These are phyloP conservation scores for Adiantum capillusveneris DNA, from an alignment of 75 land plant species.

Conservation along the genomic window DNA sequence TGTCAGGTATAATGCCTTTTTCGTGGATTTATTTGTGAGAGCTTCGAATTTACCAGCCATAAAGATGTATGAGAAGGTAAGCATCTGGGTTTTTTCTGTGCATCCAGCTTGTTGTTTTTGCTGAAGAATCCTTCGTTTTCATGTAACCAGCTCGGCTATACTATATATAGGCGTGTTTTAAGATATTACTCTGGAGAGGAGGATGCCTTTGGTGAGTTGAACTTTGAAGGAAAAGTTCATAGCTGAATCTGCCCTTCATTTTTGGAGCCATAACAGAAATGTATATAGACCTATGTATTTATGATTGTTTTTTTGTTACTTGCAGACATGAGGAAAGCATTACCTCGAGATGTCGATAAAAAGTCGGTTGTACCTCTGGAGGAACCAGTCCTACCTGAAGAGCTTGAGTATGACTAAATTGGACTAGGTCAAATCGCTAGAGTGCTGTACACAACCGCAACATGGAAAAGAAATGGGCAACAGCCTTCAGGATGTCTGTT, in stretches of 20 bases:
- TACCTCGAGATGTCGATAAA: constrained; percentile 85
- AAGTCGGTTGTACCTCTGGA: constrained; percentile 84
- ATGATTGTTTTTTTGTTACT: background rate
- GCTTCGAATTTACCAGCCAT: constrained; percentile 94
- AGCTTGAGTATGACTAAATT: constrained; percentile 78
- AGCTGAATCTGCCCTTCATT: too few species aligned
- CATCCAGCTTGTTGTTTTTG: too few species aligned
- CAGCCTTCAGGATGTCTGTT: too few species aligned
- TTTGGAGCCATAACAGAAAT: too few species aligned
- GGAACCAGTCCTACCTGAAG: constrained; percentile 80
- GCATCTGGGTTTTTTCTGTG: constrained; percentile 2
- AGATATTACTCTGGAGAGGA: constrained; percentile 98
- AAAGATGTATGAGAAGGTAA: constrained; percentile 96
- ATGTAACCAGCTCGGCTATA: constrained; percentile 76
- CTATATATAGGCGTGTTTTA: constrained; percentile 82
- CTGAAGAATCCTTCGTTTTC: too few species aligned
- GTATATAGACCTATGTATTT: too few species aligned
- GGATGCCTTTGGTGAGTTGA: constrained; percentile 77
- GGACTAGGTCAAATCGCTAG: too few species aligned
- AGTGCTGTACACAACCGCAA: too few species aligned
- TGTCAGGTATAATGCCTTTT: constrained; percentile 85
- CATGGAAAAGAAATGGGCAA: too few species aligned
- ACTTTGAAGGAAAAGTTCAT: too few species aligned
- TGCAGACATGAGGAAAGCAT: constrained; percentile 97
- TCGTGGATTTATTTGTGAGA: constrained; percentile 98